Conservation (phyloP, 2,329 filamentous ascomycete species). For the Nakataea oryzae region DNA sequence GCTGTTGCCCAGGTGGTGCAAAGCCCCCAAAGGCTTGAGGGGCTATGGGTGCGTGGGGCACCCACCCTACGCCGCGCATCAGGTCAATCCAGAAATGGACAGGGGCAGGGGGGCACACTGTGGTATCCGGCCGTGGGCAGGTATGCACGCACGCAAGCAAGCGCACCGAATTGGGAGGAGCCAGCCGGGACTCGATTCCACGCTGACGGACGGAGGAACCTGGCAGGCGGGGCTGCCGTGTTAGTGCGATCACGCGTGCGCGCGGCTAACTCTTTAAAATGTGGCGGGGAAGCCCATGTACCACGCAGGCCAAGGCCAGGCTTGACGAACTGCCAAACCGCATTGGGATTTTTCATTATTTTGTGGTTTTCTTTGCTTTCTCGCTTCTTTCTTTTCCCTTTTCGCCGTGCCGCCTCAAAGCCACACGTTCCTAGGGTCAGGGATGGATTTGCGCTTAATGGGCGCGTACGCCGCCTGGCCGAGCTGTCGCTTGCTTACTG, state of each 20-base stretch:
- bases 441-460: too few species aligned
- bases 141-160: neutral
- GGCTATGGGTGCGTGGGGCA: too few species aligned
- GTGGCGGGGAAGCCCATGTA: neutral
- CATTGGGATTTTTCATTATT: neutral
- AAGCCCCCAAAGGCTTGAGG: neutral
- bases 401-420: too few species aligned
- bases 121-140: neutral
- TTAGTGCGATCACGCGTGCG: neutral
- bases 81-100: neutral
- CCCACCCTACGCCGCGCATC: neutral
- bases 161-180: too few species aligned
- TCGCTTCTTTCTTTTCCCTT: too few species aligned
- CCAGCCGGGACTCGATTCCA: too few species aligned
- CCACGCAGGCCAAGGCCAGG: neutral
- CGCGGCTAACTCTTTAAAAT: neutral
- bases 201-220: neutral
- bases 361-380: too few species aligned
- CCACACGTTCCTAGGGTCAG: too few species aligned
- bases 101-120: neutral
- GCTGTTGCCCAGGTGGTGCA: neutral
- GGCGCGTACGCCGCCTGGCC: too few species aligned
- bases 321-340: too few species aligned
- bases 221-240: constrained; percentile 1
- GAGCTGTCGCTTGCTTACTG: too few species aligned